A percentile compares a stretch with the other conserved stretches of the same genome.
phyloP scores from a whole-genome alignment of 2,329 filamentous ascomycete species.

The Pseudogymnoascus sp. region DNA sequence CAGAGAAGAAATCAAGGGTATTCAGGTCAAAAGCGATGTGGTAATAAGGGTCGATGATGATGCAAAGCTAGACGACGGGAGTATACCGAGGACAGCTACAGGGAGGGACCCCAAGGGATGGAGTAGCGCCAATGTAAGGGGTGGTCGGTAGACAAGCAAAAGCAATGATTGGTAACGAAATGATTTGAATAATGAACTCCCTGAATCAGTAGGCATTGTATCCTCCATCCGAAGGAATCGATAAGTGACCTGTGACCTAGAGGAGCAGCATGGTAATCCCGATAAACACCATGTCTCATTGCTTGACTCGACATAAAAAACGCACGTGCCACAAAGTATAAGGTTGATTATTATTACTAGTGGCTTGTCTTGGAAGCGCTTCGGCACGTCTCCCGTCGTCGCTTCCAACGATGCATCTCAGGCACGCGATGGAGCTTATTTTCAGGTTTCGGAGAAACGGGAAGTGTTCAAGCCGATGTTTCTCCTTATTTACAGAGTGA shows the following conservation, averaged over 20 bases:
- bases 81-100: background rate
- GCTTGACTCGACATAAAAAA: background rate
- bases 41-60: background rate
- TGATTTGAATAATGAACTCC: background rate
- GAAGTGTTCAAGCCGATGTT: background rate
- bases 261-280: background rate
- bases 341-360: background rate
- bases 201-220: background rate
- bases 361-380: background rate
- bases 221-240: background rate
- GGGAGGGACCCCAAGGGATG: background rate
- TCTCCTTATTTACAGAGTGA: background rate
- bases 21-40: slow-evolving; percentile 3
- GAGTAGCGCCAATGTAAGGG: background rate
- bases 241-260: background rate
- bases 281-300: background rate
- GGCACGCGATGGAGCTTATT: background rate
- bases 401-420: background rate
- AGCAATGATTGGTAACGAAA: background rate
- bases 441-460: background rate
- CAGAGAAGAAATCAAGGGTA: background rate
- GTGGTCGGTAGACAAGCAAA: background rate
- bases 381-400: background rate
- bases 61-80: background rate
- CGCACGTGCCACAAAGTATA: background rate